Evolutionary conservation across 352 stramenopile genomes (phyloP), one percentile per base, ranked within the genome.

Genomic region (Phytophthora europaea): DNA sequence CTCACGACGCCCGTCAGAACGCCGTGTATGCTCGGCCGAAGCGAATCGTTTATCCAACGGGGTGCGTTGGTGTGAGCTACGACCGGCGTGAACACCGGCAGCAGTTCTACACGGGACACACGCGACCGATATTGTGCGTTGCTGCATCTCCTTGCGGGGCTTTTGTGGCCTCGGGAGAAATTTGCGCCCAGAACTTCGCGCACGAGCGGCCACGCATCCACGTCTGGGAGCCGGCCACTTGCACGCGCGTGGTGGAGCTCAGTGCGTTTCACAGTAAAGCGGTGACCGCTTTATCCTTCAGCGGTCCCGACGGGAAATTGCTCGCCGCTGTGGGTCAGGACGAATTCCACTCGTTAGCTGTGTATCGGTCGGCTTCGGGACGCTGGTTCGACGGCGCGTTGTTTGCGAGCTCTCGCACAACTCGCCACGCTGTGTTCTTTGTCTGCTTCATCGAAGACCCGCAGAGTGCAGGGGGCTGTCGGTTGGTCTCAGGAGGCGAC

Each of bases 151-250:
- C 67, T 16, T 86, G 89, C 40, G 88, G 88, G 38, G 73, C 73
- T 18, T 85, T 92, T 26, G 70, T 94, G 7, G 88, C 88, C 12
- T 94, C 87, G 0, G 88, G 88, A 6, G 88, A 95, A 71, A 91
- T 94, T 33, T 93, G 85, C 52, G 72, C 70, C 18, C 75, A 89
- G 40, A 84, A 81, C 54, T 76, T 88, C 36, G 69, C 83, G 53
- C 71, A 78, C 20, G 88, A 94, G 56, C 70, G 76, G 1, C 88
- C 88, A 16, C 82, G 82, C 1, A 88, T 95, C 10, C 88, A 95
- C 51, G 67, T 95, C 2, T 95, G 88, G 88, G 88, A 94, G 52
- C 85, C 85, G 16, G 76, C 85, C 9, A 87, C 85, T 3, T 92
- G 87, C 38, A 73, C 76, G 5, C 65, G 65, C 4, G 75, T 93